Base-by-base conservation (phyloP, 192 early-diverging fungal species). In the Backusella psychrophila region DNA sequence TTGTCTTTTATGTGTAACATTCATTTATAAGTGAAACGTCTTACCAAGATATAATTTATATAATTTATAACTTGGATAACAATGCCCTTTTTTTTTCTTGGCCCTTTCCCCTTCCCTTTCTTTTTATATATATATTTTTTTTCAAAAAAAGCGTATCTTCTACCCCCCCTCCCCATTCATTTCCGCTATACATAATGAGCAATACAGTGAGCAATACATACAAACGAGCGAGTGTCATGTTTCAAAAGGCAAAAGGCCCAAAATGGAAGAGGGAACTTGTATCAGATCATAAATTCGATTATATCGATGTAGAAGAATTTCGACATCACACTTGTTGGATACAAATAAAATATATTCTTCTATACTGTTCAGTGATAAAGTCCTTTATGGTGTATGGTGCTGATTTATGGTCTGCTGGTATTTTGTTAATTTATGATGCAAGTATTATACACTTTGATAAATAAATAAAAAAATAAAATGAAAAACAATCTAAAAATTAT, bases 211-310 rank as follows among this genome's bases (percentile, higher is more conserved):
- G 41, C 42, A 46, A 46, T 49, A n/a, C 70, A 46, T 71, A 49
- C 9, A 71, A 71, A 49, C 23, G 70, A 49, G 70, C 70, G 23
- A 71, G 70, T 71, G 26, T 23, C 17, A 33, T 71, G 21, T 19
- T 49, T n/a, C 70, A 71, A 44, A 44, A 46, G 29, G 70, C 44
- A 52, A 85, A 82, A 75, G 78, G 84, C 33, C 86, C 90, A n/a
- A 88, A 90, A 39, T 94, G 94, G 94, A 93, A 94, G 84, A 85
- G 92, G 69, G 92, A 93, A 78, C 83, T 89, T 68, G 89, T 94
- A 26, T 75, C 85, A 75, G 95, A 94, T 86, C 93, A 96, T 86
- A 94, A 94, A 81, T 96, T 96, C 78, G 94, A 95, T 85, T 94
- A 90, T 82, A 86, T 96, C 67, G 92, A 96, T 73, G 85, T 94